Evolutionary conservation across 345 rosid species (phyloP), one percentile per base, ranked within the genome.

Genomic region (Murraya koenigii): DNA sequence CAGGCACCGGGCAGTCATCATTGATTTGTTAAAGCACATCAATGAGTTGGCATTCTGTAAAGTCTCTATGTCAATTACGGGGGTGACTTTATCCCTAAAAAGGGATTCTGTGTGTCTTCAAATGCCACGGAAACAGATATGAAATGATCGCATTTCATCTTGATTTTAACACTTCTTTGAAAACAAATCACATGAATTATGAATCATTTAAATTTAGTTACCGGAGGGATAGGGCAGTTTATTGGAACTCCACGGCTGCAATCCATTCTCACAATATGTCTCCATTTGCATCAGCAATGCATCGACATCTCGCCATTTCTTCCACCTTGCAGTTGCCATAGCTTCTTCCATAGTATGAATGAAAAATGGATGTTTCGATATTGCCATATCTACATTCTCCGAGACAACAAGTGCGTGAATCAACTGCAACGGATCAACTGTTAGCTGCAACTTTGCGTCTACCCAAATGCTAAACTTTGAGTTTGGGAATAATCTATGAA

Each of bases 251-350:
- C 99, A 95, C n/a, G 99, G 99, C 78, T 72, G 88, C 83, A 95
- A 81, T 11, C 99, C 99, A 82, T 85, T 82, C 65, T 89, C 88
- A 83, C 99, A 93, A 72, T 93, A 95, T 1, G 93, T 88, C 90
- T 95, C 99, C 93, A 95, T 93, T 77, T 95, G 99, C 60, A 58
- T 60, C 82, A 86, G 85, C 86, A 95, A 73, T 7, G 88, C 86
- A 17, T 82, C 83, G 14, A 93, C 85, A 78, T 95, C 95, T 60
- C 81, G 62, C 98, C 98, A 95, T 75, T 95, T 95, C 86, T 86
- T 89, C 99, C 99, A 95, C 85, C 98, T 86, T 1, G 97, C 97
- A 0, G 98, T 93, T 19, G 98, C 99, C 89, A 95, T 83, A 0
- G 99, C 99, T 78, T 95, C 98, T 77, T 95, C 99, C 94, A 95